These are phyloP conservation scores for Trifolium dubium DNA, from an alignment of 306 rosid genomes.

Conservation along the genomic window DNA sequence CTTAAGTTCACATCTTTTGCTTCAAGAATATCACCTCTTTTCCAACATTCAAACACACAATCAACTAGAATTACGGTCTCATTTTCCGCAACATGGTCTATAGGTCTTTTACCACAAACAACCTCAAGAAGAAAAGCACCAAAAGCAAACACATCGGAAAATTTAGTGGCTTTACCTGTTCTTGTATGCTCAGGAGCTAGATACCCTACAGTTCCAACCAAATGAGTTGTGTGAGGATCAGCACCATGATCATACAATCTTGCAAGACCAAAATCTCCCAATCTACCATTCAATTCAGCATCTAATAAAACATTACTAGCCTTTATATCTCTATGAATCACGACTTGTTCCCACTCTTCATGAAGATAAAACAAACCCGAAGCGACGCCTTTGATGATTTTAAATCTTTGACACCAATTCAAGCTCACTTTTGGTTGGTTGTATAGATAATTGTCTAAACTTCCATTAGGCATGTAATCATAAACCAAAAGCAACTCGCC, in stretches of 20 bases:
- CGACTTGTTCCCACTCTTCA: conserved; percentile 77
- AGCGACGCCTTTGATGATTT: conserved; percentile 60
- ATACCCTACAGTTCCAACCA: conserved; percentile 77
- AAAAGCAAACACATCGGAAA: conserved; percentile 65
- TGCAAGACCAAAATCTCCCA: conserved; percentile 84
- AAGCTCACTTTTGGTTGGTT: conserved; percentile 46
- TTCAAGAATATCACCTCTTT: conserved; percentile 52
- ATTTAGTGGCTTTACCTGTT: conserved; percentile 64
- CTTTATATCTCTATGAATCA: conserved; percentile 77
- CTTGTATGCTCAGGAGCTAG: conserved; percentile 69
- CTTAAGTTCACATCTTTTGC: conserved; percentile 60
- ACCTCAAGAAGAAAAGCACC: conserved; percentile 73
- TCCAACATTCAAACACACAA: conserved; percentile 55
- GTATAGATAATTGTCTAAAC: conserved; percentile 60
- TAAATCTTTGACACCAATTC: conserved; percentile 66
- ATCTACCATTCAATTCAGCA: conserved; percentile 59
- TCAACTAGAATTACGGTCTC: conserved; percentile 60
- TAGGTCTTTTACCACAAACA: conserved; percentile 75
- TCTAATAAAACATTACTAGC: conserved; percentile 81
- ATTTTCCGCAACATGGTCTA: conserved; percentile 37
- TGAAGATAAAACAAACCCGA: conserved; percentile 67
- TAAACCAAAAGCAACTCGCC: conserved; percentile 69
- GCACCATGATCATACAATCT: conserved; percentile 64
- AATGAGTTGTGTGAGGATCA: conserved; percentile 67
- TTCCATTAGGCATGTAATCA: conserved; percentile 79